Percentiles rank a stretch among this genome's conserved stretches.
phyloP scores from a whole-genome alignment of 495 filamentous ascomycete genomes.

The Xylaria venustula region DNA sequence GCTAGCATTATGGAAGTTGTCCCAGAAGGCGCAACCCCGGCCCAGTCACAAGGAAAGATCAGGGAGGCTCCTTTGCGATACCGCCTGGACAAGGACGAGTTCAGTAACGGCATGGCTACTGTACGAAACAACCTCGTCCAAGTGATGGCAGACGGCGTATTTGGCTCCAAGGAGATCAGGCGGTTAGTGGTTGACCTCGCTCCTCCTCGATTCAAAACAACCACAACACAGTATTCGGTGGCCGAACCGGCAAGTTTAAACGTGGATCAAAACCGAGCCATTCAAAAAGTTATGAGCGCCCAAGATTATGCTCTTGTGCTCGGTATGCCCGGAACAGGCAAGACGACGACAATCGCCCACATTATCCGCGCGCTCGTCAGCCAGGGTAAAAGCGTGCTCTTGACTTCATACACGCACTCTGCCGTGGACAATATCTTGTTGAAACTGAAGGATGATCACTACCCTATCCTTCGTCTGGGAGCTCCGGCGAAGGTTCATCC shows the following conservation, averaged over 20 bases:
- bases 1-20: slow-evolving; percentile 86
- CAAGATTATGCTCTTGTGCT: slow-evolving; percentile 91
- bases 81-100: slow-evolving; percentile 94
- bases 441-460: slow-evolving; percentile 77
- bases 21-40: slow-evolving; percentile 47
- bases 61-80: slow-evolving; percentile 63
- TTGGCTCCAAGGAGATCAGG: slow-evolving; percentile 71
- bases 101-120: slow-evolving; percentile 94
- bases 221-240: slow-evolving; percentile 55
- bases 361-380: slow-evolving; percentile 89
- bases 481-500: slow-evolving; percentile 79
- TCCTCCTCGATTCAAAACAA: slow-evolving; percentile 69
- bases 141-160: slow-evolving; percentile 77
- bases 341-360: slow-evolving; percentile 96
- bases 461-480: slow-evolving; percentile 81
- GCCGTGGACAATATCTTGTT: slow-evolving; percentile 97
- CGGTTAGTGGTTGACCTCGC: slow-evolving; percentile 71
- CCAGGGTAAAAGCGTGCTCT: slow-evolving; percentile 85
- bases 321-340: slow-evolving; percentile 97
- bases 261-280: slow-evolving; percentile 78
- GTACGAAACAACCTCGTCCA: slow-evolving; percentile 91
- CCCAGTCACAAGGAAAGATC: slow-evolving; percentile 46
- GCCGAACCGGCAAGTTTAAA: slow-evolving; percentile 67
- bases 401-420: slow-evolving; percentile 95
- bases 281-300: slow-evolving; percentile 92